Evolutionary conservation across 1,284 basidiomycete genomes (phyloP).

Genomic region (Trichosporon asahii): DNA sequence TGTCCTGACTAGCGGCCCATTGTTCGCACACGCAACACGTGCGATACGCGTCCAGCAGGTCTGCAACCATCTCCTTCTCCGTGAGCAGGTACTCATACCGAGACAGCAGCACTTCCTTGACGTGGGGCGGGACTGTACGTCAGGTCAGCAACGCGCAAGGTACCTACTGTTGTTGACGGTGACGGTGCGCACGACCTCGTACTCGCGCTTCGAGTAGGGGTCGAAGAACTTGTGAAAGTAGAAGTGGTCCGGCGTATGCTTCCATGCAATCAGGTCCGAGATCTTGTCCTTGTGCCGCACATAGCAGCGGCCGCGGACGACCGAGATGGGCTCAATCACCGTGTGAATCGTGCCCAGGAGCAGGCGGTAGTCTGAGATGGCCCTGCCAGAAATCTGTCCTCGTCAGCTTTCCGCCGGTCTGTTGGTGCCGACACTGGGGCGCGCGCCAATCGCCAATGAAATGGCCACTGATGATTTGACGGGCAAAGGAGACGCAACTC

Average conservation of each 20-base stretch:
- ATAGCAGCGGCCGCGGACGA: conserved; percentile 84
- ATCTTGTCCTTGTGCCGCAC: conserved; percentile 93
- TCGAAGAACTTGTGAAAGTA: conserved; percentile 93
- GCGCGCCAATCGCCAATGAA: background rate
- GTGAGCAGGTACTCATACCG: conserved; percentile 94
- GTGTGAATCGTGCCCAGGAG: conserved; percentile 93
- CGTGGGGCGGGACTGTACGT: conserved; percentile 67
- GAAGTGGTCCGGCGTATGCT: conserved; percentile 88
- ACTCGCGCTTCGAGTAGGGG: conserved; percentile 96
- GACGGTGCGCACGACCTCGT: conserved; percentile 85
- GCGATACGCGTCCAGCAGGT: conserved; percentile 81
- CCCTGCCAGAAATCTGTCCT: conserved; percentile 44
- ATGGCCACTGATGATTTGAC: background rate
- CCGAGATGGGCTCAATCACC: conserved; percentile 86
- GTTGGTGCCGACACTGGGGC: too few species aligned
- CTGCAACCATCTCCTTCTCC: conserved; percentile 85
- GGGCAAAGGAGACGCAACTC: conserved; percentile 15
- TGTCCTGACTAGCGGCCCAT: conserved; percentile 75
- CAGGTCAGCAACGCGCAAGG: background rate
- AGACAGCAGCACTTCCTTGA: conserved; percentile 68
- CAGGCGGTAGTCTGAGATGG: conserved; percentile 75
- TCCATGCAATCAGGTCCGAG: conserved; percentile 89
- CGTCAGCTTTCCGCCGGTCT: conserved; percentile 42
- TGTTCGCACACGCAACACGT: conserved; percentile 78
- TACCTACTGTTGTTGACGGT: conserved; percentile 83